Percentiles rank a stretch among this genome's conserved stretches.
Conservation (phyloP, 2,329 filamentous ascomycete genomes). For the Pseudopithomyces chartarum region DNA sequence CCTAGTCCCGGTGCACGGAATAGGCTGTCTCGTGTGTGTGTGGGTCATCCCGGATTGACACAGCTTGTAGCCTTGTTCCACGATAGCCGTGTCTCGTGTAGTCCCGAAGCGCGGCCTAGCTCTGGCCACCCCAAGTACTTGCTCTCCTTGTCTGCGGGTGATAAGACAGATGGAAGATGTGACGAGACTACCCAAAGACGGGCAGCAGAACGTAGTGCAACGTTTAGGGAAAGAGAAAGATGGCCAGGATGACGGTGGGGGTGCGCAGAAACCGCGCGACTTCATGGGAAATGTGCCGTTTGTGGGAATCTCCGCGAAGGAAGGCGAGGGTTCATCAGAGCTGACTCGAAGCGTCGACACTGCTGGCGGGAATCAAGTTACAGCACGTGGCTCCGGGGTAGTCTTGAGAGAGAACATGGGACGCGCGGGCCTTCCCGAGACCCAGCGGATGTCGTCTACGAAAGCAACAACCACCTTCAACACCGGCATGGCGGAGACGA, state of each 20-base stretch:
- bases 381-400: not conserved
- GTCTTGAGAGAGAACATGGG: constrained; percentile 70
- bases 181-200: constrained; percentile 8
- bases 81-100: not conserved
- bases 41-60: not conserved
- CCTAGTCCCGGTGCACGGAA: not conserved
- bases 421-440: constrained; percentile 34
- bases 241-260: constrained; percentile 8
- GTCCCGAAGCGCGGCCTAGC: not conserved
- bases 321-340: constrained; percentile 12
- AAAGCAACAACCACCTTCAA: constrained; percentile 14
- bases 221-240: constrained; percentile 9
- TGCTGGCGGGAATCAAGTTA: constrained; percentile 1
- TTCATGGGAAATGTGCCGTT: constrained; percentile 74
- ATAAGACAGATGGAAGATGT: not conserved
- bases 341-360: constrained; percentile 10
- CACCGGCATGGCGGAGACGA: constrained; percentile 22
- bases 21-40: not conserved
- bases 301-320: constrained; percentile 57
- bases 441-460: constrained; percentile 20
- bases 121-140: not conserved
- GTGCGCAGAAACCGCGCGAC: constrained; percentile 59
- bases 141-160: not conserved
- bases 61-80: not conserved
- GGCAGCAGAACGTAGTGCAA: constrained; percentile 9